Evolutionary conservation across 2,329 filamentous ascomycete species (phyloP).

Genomic region (Claviceps sp.): DNA sequence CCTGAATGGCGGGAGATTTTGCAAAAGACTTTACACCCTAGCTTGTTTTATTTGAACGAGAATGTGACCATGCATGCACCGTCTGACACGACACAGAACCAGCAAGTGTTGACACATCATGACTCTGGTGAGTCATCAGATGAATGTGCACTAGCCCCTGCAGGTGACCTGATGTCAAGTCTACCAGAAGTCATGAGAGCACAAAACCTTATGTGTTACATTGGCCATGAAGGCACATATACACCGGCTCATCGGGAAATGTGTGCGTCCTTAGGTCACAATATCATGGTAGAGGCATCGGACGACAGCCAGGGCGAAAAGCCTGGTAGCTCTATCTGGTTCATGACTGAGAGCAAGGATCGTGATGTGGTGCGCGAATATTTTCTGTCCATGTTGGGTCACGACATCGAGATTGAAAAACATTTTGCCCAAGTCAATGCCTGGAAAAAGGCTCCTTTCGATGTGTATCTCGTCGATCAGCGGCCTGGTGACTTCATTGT

Average conservation of each 20-base stretch:
- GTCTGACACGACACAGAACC: neutral
- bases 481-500: constrained; percentile 83
- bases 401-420: constrained; percentile 93
- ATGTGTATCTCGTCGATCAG: constrained; percentile 86
- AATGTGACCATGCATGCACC: constrained; percentile 36
- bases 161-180: constrained; percentile 91
- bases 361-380: constrained; percentile 84
- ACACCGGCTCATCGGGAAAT: constrained; percentile 93
- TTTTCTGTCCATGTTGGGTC: constrained; percentile 81
- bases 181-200: constrained; percentile 78
- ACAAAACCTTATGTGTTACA: constrained; percentile 95
- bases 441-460: constrained; percentile 90
- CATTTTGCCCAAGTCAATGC: constrained; percentile 94
- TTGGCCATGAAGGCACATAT: constrained; percentile 93
- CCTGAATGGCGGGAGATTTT: constrained; percentile 72
- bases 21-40: constrained; percentile 61
- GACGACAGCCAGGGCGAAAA: constrained; percentile 58
- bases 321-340: constrained; percentile 88
- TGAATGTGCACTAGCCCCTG: constrained; percentile 49
- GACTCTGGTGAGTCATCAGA: constrained; percentile 29
- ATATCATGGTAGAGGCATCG: constrained; percentile 95
- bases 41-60: constrained; percentile 84
- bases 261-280: constrained; percentile 91
- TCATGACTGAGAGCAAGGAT: constrained; percentile 96
- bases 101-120: constrained; percentile 18